Evolutionary conservation across 2,329 filamentous ascomycete species (phyloP), one percentile per base, ranked within the genome.

Genomic region (Cercospora nicotianae): DNA sequence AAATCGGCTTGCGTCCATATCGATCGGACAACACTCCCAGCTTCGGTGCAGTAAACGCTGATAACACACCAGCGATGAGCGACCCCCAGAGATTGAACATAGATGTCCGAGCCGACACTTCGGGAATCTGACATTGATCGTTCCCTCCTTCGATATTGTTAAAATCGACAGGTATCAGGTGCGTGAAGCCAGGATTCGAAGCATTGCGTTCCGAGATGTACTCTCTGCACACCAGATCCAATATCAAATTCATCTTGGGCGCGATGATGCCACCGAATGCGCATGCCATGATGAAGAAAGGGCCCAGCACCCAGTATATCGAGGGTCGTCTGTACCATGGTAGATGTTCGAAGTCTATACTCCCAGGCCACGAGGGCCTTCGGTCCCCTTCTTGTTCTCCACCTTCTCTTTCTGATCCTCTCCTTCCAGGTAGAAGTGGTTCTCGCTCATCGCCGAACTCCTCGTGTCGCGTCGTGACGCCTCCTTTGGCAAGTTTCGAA

Each of bases 211-310:
- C 90, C 26, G 89, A 85, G 72, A 95, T 90, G 79, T 97, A 96
- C 69, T 91, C 86, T 70, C 89, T 87, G 79, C 95, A 99, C 63
- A 98, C 87, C 30, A 99, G 84, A 67, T 90, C 86, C 69, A 96
- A 85, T 70, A 96, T 92, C 80, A 97, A 81, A 76, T 97, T 96
- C 70, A 97, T 84, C 78, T 91, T 95, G 9, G 94, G 94, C 8
- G 97, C 92, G 7, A 95, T 83, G 6, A 92, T 87, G 66, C 92
- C 93, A 33, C 94, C 95, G 79, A 95, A 94, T 0, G 94, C 93
- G 64, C 96, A 83, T 0, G 93, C 92, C 77, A 93, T 94, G 55
- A 97, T 80, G 65, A 91, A 84, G 79, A 94, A 95, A 0, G 93
- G 91, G 0, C 87, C 87, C 7, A 98, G 79, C 4, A 98, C 84